phyloP scores from a whole-genome alignment of 805 yeast species.

The Spathaspora gorwiae region DNA sequence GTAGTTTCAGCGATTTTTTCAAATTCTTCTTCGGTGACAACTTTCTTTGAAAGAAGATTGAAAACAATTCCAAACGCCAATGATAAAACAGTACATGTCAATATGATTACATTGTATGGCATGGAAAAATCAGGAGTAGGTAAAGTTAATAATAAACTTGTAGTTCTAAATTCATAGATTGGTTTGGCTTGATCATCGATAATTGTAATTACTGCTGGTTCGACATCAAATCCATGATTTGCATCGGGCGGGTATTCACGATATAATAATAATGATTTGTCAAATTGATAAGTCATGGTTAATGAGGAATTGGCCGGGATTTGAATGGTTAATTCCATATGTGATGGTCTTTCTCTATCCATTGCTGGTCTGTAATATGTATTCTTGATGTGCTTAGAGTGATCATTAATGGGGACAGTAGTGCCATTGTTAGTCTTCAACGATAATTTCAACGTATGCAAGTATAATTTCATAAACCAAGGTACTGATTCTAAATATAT shows the following conservation, averaged over 20 bases:
- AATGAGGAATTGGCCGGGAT: slow-evolving; percentile 64
- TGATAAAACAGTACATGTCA: slow-evolving; percentile 92
- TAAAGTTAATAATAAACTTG: slow-evolving; percentile 78
- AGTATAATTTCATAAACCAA: slow-evolving; percentile 84
- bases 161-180: slow-evolving; percentile 61
- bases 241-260: slow-evolving; percentile 99
- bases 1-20: slow-evolving; percentile 16
- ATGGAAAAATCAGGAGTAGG: slow-evolving; percentile 98
- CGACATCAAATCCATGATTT: slow-evolving; percentile 92
- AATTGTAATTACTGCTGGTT: slow-evolving; percentile 78
- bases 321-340: slow-evolving; percentile 61
- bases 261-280: slow-evolving; percentile 75
- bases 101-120: slow-evolving; percentile 96
- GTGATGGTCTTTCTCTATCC: slow-evolving; percentile 79
- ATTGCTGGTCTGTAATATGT: slow-evolving; percentile 69
- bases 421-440: slow-evolving; percentile 19
- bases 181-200: slow-evolving; percentile 12
- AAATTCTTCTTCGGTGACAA: slow-evolving; percentile 67
- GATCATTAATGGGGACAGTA: slow-evolving; percentile 4
- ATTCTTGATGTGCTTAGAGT: slow-evolving; percentile 36
- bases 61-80: slow-evolving; percentile 83
- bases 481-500: slow-evolving; percentile 80
- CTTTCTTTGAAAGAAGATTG: slow-evolving; percentile 69
- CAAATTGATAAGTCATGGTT: slow-evolving; percentile 71
- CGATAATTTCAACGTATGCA: slow-evolving; percentile 58